Evolutionary conservation across 2,329 filamentous ascomycete genomes (phyloP), one percentile per base, ranked within the genome.

Genomic region (Pseudofabraea citricarpa): DNA sequence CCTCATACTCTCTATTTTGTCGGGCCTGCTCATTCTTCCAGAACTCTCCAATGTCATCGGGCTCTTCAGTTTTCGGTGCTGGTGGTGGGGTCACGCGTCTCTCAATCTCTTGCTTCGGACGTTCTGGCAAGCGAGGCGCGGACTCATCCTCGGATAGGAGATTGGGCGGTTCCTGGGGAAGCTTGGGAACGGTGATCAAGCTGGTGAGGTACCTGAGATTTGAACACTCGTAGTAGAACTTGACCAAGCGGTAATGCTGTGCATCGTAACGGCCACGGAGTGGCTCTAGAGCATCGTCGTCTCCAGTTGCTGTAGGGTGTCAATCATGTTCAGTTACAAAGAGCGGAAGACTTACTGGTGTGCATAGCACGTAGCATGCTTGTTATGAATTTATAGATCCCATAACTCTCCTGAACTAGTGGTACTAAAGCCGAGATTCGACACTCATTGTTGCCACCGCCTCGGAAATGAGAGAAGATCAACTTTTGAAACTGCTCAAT

Each of bases 331-430:
- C n/a, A 3, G n/a, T 12, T n/a, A n/a, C 21, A 15, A 3, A 22
- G 12, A 4, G 15, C 7, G 10, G n/a, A 18, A n/a, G 27, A 69
- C 83, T 61, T 72, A 90, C 87, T 90, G 3, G 87, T 91, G 64
- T 98, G 91, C 90, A 98, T 96, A 13, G 93, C 93, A 44, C 93
- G 81, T 49, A 98, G 70, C 93, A 98, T 98, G 84, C 93, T 98
- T 0, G 93, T 98, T 53, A 96, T 90, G 64, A 98, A 98, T 68
- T 97, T 97, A 75, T 98, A 98, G 56, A 98, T 97, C 37, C 93
- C 93, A 66, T 97, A 98, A 64, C 90, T 97, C 71, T 98, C 93
- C 63, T 95, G 89, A 3, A 98, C 93, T 33, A 98, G 72, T 2
- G 90, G 89, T 18, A 97, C 90, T 41, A 98, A 70, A 1, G 93